Conservation (phyloP, 345 rosid species). For the Reutealis trisperma region DNA sequence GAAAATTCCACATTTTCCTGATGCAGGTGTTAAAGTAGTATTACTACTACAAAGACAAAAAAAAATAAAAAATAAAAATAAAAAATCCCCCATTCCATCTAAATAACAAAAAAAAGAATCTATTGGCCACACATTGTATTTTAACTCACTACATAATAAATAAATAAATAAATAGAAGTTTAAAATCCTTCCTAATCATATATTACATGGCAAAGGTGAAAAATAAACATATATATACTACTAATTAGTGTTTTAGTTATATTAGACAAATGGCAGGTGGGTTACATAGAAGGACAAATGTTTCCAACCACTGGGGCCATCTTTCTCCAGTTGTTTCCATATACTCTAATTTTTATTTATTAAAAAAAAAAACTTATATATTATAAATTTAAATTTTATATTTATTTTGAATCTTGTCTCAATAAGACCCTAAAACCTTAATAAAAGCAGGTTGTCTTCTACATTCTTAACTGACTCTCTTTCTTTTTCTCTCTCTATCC, state of each 20-base stretch:
- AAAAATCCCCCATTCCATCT: no score
- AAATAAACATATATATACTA: slow-evolving; percentile 3
- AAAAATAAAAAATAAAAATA: background rate
- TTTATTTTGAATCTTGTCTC: slow-evolving; percentile 37
- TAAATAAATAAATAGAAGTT: no score
- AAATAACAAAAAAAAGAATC: no score
- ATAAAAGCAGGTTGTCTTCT: slow-evolving; percentile 54
- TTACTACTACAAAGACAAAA: background rate
- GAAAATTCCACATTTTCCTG: background rate
- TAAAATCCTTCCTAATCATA: background rate
- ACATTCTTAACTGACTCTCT: slow-evolving; percentile 33
- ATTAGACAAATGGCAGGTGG: slow-evolving; percentile 31
- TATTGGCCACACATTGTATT: no score
- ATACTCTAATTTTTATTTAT: background rate
- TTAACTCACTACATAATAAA: background rate
- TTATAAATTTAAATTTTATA: background rate
- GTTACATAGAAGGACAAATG: slow-evolving; percentile 28
- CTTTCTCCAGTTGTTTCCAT: slow-evolving; percentile 24
- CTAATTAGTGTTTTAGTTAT: background rate
- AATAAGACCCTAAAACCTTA: slow-evolving; percentile 54
- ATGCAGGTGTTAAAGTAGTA: background rate
- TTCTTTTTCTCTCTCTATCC: slow-evolving; percentile 1
- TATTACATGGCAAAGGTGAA: background rate
- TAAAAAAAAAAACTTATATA: background rate
- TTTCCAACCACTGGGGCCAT: slow-evolving; percentile 33